phyloP scores from a whole-genome alignment of 768 basidiomycete species.

The Scleroderma citrinum region DNA sequence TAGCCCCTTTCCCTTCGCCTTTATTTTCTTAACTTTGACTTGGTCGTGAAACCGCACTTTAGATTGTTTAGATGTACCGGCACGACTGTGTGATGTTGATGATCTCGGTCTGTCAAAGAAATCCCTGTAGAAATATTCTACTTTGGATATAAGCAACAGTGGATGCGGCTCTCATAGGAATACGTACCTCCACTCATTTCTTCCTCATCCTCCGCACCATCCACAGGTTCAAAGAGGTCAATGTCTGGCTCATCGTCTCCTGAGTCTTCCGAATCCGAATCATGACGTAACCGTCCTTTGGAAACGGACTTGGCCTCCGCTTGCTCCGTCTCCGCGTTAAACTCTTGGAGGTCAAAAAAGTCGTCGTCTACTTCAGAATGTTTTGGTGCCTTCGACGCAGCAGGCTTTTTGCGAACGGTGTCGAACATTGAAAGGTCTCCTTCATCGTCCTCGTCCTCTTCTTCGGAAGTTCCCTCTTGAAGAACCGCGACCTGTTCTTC shows the following conservation, averaged over 20 bases:
- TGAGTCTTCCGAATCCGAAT: conserved; percentile 42
- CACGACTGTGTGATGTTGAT: conserved; percentile 12
- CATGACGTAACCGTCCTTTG: conserved; percentile 50
- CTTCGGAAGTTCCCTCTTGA: conserved; percentile 34
- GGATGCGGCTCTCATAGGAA: conserved; percentile 22
- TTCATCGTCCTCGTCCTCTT: conserved; percentile 29
- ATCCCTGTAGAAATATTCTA: conserved; percentile 67
- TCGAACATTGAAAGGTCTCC: conserved; percentile 22
- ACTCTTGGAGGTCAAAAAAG: conserved; percentile 84
- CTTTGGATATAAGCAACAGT: conserved; percentile 3
- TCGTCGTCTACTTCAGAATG: conserved; percentile 71
- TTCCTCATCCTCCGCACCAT: conserved; percentile 38
- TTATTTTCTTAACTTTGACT: conserved; percentile 78
- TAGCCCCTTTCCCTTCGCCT: conserved; percentile 60
- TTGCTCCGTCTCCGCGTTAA: conserved; percentile 81
- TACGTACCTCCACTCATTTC: conserved; percentile 38
- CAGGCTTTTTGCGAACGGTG: conserved; percentile 18
- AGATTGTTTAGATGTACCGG: conserved; percentile 13
- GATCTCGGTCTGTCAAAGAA: conserved; percentile 68
- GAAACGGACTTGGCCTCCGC: conserved; percentile 62
- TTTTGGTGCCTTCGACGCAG: conserved; percentile 14
- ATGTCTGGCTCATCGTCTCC: conserved; percentile 47
- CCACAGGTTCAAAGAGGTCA: conserved; percentile 64
- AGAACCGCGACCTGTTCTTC: conserved; percentile 27
- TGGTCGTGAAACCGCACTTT: conserved; percentile 77